Evolutionary conservation across 2,329 filamentous ascomycete genomes (phyloP), one percentile per base, ranked within the genome.

Genomic region (Ceratocystis ficicola): DNA sequence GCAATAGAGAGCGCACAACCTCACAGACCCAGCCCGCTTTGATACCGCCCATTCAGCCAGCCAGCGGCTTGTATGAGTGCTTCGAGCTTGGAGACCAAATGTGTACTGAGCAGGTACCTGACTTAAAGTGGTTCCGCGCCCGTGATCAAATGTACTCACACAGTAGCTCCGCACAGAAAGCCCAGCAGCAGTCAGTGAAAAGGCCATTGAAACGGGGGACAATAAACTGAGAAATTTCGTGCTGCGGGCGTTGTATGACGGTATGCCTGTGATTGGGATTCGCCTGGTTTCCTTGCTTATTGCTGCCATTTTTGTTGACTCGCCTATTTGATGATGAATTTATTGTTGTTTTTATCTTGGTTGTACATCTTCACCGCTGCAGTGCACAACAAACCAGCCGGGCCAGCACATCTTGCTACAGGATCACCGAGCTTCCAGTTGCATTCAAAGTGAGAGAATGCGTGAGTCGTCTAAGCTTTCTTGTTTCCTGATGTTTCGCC

Each of bases 201-300:
- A 12, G 36, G 3, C 36, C 36, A 12, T 41, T 12, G 36, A 41
- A 41, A 41, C 10, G 36, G 10, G 12, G 3, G 36, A 41, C 15
- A 41, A 41, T 12, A 15, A 1, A 15, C 36, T 15, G 8, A 41
- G 10, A 15, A 41, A 25, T 57, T 57, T 57, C 52, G 52, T 30
- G 52, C 30, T 57, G 52, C 52, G 52, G 52, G 52, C 52, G 52
- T 5, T 57, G 52, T 57, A 57, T 57, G 22, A 57, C 52, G 30
- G 30, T 28, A 57, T 57, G 52, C 3, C 20, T 17, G 52, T 41
- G 36, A 15, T 41, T 41, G 36, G 36, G 36, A 15, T 41, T 17
- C 32, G 12, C 36, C 28, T 50, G 48, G 6, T n/a, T 46, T 46
- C 44, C 10, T 62, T 62, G 7, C 59, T 62, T 22, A 15, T 25